Evolutionary conservation across 176 grass and related monocot species (phyloP).

Genomic region (Oryza glumipatula): DNA sequence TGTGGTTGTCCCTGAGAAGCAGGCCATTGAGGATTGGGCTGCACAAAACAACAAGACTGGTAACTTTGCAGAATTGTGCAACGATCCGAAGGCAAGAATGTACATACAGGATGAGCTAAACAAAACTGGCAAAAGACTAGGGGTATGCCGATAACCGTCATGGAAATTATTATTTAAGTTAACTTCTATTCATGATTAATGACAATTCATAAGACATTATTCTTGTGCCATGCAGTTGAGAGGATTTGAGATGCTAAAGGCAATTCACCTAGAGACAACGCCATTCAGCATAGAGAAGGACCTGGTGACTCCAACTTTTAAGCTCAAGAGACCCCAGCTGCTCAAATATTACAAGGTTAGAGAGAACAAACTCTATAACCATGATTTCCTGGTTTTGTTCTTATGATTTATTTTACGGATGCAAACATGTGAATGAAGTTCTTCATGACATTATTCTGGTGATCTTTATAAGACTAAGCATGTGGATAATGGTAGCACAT

Average conservation of each 20-base stretch:
- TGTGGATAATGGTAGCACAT: not conserved
- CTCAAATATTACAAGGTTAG: slow-evolving; percentile 84
- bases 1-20: slow-evolving; percentile 83
- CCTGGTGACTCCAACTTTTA: slow-evolving; percentile 91
- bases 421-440: not conserved
- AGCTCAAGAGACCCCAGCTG: slow-evolving; percentile 87
- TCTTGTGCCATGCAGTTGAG: slow-evolving; percentile 57
- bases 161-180: not conserved
- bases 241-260: slow-evolving; percentile 96
- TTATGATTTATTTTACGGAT: not conserved
- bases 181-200: not conserved
- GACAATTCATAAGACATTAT: not conserved
- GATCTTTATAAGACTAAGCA: not conserved
- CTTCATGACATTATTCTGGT: not conserved
- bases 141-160: slow-evolving; percentile 34
- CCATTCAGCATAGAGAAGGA: slow-evolving; percentile 92
- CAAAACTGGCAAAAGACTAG: slow-evolving; percentile 61
- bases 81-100: slow-evolving; percentile 63
- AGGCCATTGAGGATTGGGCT: slow-evolving; percentile 74
- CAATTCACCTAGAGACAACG: slow-evolving; percentile 66
- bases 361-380: not conserved
- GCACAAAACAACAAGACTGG: slow-evolving; percentile 51
- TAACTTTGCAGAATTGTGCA: slow-evolving; percentile 64
- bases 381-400: not conserved
- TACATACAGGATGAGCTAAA: slow-evolving; percentile 79